Percentiles rank a stretch among this genome's conserved stretches.
These are phyloP conservation scores for Dactylellina sp. DNA, from an alignment of 2,329 filamentous ascomycete genomes.

Conservation along the genomic window DNA sequence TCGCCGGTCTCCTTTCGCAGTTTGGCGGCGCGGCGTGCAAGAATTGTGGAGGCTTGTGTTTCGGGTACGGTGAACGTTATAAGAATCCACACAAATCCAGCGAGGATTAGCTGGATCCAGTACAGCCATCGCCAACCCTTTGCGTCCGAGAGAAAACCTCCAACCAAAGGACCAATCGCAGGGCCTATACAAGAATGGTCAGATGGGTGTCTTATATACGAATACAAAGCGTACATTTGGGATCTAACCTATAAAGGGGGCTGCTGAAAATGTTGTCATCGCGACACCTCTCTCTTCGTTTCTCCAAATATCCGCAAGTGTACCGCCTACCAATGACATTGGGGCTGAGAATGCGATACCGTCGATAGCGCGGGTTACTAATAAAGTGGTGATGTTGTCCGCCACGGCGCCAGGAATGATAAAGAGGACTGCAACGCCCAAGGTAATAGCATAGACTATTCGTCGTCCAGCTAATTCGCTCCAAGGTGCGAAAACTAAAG, in stretches of 20 bases:
- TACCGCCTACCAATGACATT: constrained; percentile 84
- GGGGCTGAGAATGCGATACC: constrained; percentile 87
- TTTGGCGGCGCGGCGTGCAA: constrained; percentile 72
- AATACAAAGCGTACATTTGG: too few species aligned
- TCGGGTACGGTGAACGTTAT: constrained; percentile 91
- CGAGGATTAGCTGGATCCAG: constrained; percentile 84
- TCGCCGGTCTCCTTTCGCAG: constrained; percentile 77
- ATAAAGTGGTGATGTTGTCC: constrained; percentile 79
- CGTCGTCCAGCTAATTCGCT: constrained; percentile 80
- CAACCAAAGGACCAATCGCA: constrained; percentile 75
- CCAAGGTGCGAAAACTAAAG: constrained; percentile 82
- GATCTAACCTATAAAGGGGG: constrained; percentile 86
- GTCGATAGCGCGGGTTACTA: constrained; percentile 75
- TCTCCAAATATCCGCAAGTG: constrained; percentile 83
- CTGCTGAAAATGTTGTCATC: constrained; percentile 86
- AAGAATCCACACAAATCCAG: constrained; percentile 76
- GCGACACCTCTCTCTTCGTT: constrained; percentile 86
- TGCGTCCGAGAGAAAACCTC: constrained; percentile 78
- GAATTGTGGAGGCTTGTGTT: constrained; percentile 84
- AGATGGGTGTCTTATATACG: too few species aligned
- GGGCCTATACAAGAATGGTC: constrained; percentile 86
- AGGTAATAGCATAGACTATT: constrained; percentile 76
- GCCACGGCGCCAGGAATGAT: constrained; percentile 82
- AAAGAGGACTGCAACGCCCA: constrained; percentile 79
- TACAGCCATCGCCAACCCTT: constrained; percentile 85